Evolutionary conservation across 1,284 basidiomycete genomes (phyloP).

Genomic region (Hymenochaete sp.): DNA sequence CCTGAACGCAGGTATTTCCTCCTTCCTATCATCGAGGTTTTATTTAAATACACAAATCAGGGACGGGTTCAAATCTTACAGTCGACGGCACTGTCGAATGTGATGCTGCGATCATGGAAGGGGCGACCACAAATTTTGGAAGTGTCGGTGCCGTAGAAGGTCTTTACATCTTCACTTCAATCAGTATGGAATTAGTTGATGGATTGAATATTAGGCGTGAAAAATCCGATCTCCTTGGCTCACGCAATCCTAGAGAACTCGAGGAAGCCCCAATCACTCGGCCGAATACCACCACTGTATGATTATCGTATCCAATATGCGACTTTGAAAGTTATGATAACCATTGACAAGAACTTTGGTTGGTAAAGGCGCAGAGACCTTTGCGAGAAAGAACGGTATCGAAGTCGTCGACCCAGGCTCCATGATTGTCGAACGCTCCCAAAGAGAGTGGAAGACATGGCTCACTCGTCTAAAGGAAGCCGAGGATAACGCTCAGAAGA

Average conservation of each 20-base stretch:
- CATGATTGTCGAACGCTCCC: conserved; percentile 42
- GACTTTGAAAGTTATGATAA: background rate
- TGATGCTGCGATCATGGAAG: conserved; percentile 67
- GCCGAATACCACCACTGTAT: conserved; percentile 60
- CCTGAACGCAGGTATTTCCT: conserved; percentile 54
- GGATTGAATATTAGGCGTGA: conserved; percentile 39
- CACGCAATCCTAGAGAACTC: conserved; percentile 46
- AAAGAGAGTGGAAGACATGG: conserved; percentile 55
- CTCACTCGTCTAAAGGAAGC: conserved; percentile 30
- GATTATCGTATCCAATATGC: conserved; percentile 19
- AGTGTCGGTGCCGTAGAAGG: conserved; percentile 63
- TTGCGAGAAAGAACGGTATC: conserved; percentile 31
- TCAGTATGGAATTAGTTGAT: background rate
- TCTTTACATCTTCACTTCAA: conserved; percentile 20
- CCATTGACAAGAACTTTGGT: conserved; percentile 36
- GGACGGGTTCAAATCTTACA: conserved; percentile 69
- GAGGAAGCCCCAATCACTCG: conserved; percentile 39
- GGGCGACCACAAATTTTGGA: conserved; percentile 44
- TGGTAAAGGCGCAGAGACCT: conserved; percentile 41
- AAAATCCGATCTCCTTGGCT: conserved; percentile 58
- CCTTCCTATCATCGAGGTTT: background rate
- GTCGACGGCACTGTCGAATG: conserved; percentile 63
- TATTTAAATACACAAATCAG: conserved; percentile 27
- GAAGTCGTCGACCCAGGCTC: conserved; percentile 32
- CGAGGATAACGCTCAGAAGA: conserved; percentile 9